Percentiles rank a stretch among this genome's conserved stretches.
These are phyloP conservation scores for Teratosphaeria epicoccoides DNA, from an alignment of 2,329 filamentous ascomycete species.

Conservation along the genomic window DNA sequence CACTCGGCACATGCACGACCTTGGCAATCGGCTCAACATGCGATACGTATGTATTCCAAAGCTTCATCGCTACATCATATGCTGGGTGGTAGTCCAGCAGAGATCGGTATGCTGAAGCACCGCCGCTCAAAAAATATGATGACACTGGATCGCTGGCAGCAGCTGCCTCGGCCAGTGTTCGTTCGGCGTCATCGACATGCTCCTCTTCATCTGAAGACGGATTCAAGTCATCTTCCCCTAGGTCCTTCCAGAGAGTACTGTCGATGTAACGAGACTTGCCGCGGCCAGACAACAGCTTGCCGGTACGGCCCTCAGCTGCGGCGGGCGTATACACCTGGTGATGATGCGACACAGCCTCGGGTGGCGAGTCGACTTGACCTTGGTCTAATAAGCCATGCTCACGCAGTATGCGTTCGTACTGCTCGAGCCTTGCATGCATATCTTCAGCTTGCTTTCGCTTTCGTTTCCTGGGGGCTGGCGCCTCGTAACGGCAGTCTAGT, in stretches of 20 bases:
- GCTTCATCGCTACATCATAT: constrained; percentile 43
- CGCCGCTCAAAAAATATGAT: constrained; percentile 14
- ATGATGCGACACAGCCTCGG: neutral
- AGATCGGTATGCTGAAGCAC: constrained; percentile 5
- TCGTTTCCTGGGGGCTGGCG: constrained; percentile 29
- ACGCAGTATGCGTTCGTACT: constrained; percentile 31
- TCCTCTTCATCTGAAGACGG: constrained; percentile 19
- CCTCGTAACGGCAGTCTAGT: constrained; percentile 32
- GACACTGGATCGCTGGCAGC: constrained; percentile 16
- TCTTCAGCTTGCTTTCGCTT: constrained; percentile 29
- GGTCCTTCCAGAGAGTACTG: constrained; percentile 23
- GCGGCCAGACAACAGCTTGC: constrained; percentile 18
- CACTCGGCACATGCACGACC: constrained; percentile 53
- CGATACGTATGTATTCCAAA: constrained; percentile 51
- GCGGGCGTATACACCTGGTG: neutral
- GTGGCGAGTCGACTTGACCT: constrained; percentile 2
- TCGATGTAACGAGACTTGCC: constrained; percentile 36
- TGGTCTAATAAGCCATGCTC: constrained; percentile 26
- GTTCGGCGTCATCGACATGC: constrained; percentile 21
- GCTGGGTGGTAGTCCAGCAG: constrained; percentile 40
- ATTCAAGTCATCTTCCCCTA: constrained; percentile 21
- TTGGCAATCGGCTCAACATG: constrained; percentile 64
- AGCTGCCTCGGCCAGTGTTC: neutral
- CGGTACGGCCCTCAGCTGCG: constrained; percentile 1
- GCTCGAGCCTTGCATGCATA: constrained; percentile 27